Conservation (phyloP, 331 rosid genomes). For the Malus hybrid region DNA sequence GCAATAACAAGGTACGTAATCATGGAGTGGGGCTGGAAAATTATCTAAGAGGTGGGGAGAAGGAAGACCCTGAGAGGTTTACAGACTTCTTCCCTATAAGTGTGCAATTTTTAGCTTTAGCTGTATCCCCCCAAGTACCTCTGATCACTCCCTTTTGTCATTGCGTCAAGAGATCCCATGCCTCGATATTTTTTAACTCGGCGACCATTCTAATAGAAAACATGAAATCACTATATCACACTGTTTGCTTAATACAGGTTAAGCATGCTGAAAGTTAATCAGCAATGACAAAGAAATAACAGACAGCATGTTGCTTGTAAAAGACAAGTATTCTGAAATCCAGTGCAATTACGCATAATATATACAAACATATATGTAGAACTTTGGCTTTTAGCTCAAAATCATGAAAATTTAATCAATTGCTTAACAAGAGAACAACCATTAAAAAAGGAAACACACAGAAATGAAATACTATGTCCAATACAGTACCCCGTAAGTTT, state of each 20-base stretch:
- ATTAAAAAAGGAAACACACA: neutral
- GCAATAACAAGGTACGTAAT: too few species aligned
- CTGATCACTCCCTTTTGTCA: conserved; percentile 83
- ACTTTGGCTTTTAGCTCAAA: neutral
- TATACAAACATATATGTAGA: neutral
- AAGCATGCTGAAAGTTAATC: neutral
- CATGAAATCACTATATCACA: neutral
- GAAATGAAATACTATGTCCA: neutral
- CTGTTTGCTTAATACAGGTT: neutral
- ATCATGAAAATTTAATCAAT: neutral
- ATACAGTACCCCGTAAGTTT: neutral
- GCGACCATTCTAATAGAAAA: conserved; percentile 53
- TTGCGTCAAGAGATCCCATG: conserved; percentile 96
- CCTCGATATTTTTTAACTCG: conserved; percentile 77
- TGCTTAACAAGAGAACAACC: neutral
- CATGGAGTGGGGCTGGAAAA: too few species aligned
- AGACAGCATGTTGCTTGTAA: neutral
- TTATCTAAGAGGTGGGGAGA: too few species aligned
- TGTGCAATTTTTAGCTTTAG: conserved; percentile 71
- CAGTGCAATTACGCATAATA: neutral
- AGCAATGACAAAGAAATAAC: neutral
- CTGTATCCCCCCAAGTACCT: conserved; percentile 52
- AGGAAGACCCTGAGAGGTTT: too few species aligned
- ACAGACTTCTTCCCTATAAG: neutral
- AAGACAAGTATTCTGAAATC: neutral